phyloP scores from a whole-genome alignment of 768 basidiomycete species.

The Rubroboletus satanas region DNA sequence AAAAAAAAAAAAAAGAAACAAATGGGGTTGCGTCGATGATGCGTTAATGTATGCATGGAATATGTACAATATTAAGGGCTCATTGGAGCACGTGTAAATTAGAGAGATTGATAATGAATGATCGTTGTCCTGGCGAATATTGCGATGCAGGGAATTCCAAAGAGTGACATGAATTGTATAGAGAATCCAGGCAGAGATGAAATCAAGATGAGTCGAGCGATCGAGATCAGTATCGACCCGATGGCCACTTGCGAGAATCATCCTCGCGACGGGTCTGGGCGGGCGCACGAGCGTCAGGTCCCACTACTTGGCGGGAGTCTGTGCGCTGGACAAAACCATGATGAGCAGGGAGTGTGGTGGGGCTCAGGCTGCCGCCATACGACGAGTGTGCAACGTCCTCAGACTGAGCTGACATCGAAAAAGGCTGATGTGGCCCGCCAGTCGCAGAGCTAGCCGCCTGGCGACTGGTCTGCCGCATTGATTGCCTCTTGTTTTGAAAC shows the following conservation, averaged over 20 bases:
- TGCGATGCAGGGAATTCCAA: slow-evolving; percentile 32
- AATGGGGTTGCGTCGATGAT: slow-evolving; percentile 27
- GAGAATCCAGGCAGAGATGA: slow-evolving; percentile 34
- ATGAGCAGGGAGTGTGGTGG: slow-evolving; percentile 28
- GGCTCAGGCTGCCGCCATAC: slow-evolving; percentile 35
- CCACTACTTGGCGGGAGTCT: slow-evolving; percentile 37
- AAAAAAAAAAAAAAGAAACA: slow-evolving; percentile 12
- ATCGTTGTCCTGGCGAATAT: slow-evolving; percentile 34
- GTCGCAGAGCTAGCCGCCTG: slow-evolving; percentile 49
- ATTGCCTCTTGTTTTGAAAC: slow-evolving; percentile 87
- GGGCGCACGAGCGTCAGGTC: slow-evolving; percentile 26
- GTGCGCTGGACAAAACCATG: slow-evolving; percentile 39
- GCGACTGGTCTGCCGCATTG: slow-evolving; percentile 73
- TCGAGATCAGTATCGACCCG: slow-evolving; percentile 43
- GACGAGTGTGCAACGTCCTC: slow-evolving; percentile 32
- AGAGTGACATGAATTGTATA: slow-evolving; percentile 33
- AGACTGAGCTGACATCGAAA: slow-evolving; percentile 38
- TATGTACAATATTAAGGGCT: slow-evolving; percentile 37
- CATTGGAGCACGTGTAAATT: slow-evolving; percentile 31
- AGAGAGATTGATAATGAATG: slow-evolving; percentile 34
- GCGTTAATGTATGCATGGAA: slow-evolving; percentile 29
- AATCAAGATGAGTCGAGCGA: slow-evolving; percentile 30
- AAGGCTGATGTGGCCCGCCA: slow-evolving; percentile 47
- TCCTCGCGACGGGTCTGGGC: slow-evolving; percentile 41
- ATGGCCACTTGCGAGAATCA: slow-evolving; percentile 49